Evolutionary conservation across 106 monocot genomes (phyloP).

Genomic region (Apostasia shenzhenica): DNA sequence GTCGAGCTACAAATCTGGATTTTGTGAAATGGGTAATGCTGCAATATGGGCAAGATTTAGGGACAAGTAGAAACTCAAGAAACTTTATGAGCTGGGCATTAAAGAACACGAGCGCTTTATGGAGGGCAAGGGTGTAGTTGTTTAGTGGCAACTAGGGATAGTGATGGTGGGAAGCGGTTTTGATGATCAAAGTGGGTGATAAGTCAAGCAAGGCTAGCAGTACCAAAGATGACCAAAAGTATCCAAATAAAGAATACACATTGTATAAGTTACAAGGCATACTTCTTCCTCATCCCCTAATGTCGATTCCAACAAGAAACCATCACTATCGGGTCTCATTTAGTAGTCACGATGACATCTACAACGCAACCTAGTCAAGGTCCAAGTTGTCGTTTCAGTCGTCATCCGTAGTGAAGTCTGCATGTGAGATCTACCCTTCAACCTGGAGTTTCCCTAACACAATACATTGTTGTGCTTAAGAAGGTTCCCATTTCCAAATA

Average conservation of each 20-base stretch:
- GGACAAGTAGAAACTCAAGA: neutral
- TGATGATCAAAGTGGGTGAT: slow-evolving; percentile 43
- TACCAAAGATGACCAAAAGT: slow-evolving; percentile 41
- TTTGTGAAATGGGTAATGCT: neutral
- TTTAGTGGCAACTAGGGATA: slow-evolving; percentile 62
- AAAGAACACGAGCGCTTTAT: slow-evolving; percentile 98
- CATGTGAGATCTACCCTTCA: too few species aligned
- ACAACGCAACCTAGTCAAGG: too few species aligned
- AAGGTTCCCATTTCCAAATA: too few species aligned
- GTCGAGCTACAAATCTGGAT: slow-evolving; percentile 43
- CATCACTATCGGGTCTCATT: slow-evolving; percentile 97
- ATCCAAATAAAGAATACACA: slow-evolving; percentile 33
- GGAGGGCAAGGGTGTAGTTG: slow-evolving; percentile 81
- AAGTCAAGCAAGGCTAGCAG: slow-evolving; percentile 51
- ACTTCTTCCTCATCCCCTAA: slow-evolving; percentile 83
- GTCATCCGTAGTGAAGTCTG: too few species aligned
- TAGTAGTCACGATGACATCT: too few species aligned
- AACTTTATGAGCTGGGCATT: slow-evolving; percentile 70
- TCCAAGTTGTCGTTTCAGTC: too few species aligned
- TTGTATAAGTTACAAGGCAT: slow-evolving; percentile 60
- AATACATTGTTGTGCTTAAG: too few species aligned
- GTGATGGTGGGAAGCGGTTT: slow-evolving; percentile 50
- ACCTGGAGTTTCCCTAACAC: too few species aligned
- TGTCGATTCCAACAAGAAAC: slow-evolving; percentile 78
- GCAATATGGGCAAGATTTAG: neutral